phyloP scores from a whole-genome alignment of 306 rosid genomes.

The Phaseolus lunatus region DNA sequence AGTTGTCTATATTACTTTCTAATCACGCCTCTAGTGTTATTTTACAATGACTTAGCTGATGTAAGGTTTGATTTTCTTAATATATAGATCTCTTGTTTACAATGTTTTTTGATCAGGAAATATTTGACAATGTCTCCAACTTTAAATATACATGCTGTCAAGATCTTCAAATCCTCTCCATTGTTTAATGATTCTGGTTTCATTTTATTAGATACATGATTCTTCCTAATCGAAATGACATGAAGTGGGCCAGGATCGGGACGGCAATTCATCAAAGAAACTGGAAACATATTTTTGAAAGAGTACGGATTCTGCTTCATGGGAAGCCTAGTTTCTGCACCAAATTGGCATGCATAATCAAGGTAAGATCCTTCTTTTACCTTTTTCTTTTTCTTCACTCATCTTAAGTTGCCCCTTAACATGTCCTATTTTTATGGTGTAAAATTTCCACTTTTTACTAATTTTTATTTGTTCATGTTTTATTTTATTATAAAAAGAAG shows the following conservation, averaged over 20 bases:
- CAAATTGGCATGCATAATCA: slow-evolving; percentile 65
- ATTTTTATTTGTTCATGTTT: neutral
- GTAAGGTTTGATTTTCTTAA: slow-evolving; percentile 8
- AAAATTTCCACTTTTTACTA: neutral
- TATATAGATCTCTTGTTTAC: neutral
- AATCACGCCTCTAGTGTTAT: neutral
- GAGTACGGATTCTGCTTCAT: slow-evolving; percentile 82
- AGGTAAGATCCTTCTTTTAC: slow-evolving; percentile 54
- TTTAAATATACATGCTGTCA: slow-evolving; percentile 22
- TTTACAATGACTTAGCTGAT: slow-evolving; percentile 2
- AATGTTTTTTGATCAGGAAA: neutral
- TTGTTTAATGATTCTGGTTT: slow-evolving; percentile 37
- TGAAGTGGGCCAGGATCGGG: slow-evolving; percentile 51
- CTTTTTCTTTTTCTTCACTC: slow-evolving; percentile 17
- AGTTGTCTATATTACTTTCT: slow-evolving; percentile 1
- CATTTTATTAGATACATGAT: slow-evolving; percentile 66
- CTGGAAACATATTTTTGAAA: slow-evolving; percentile 61
- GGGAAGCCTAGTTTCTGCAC: slow-evolving; percentile 81
- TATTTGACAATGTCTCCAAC: slow-evolving; percentile 31
- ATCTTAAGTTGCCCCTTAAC: slow-evolving; percentile 11
- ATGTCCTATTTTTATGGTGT: slow-evolving; percentile 1
- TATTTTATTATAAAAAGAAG: neutral
- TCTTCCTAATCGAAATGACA: slow-evolving; percentile 59
- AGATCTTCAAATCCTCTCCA: slow-evolving; percentile 30
- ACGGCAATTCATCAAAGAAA: slow-evolving; percentile 41